Evolutionary conservation across 371 early-diverging fungal species (phyloP), one percentile per base, ranked within the genome.

Genomic region (Circinella umbellata): DNA sequence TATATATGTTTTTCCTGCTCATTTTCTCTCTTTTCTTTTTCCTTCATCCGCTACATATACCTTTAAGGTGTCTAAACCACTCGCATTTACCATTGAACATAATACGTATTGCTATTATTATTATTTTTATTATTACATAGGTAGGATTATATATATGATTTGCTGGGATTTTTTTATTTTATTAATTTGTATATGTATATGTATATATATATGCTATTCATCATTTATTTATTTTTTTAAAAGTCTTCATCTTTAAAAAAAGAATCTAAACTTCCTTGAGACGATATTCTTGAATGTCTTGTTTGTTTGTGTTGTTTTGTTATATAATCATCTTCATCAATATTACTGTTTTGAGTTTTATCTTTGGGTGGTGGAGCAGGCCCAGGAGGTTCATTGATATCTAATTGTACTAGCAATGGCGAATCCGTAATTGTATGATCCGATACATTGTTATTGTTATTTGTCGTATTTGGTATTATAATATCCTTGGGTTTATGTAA

Each of bases 191-290:
- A 13, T 53, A n/a, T 15, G 5, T 34, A 10, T 34, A 18, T 57
- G 5, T 57, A 11, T 10, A 57, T 27, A 57, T 57, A 5, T 34
- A 34, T 34, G 4, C 18, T 27, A 57, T 7, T 10, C 9, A n/a
- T 34, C 13, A n/a, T 38, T 60, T 60, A 36, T 60, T 11, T n/a
- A n/a, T 60, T 34, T 35, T 34, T 51, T 37, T 69, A 70, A 15
- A 66, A 48, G 54, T 79, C 73, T 64, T 79, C 78, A 54, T 80
- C 80, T 65, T 76, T 71, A 47, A 81, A 81, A 63, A 81, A 81
- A 4, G 81, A 81, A 66, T 81, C 81, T 38, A 81, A 59, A 65
- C 77, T 77, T 8, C 73, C 73, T 35, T 73, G 36, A 6, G 72
- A 66, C n/a, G 68, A 71, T 60, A 46, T 51, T 15, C 63, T 20